Evolutionary conservation across 768 basidiomycete species (phyloP).

Genomic region (Leccinum broughii): DNA sequence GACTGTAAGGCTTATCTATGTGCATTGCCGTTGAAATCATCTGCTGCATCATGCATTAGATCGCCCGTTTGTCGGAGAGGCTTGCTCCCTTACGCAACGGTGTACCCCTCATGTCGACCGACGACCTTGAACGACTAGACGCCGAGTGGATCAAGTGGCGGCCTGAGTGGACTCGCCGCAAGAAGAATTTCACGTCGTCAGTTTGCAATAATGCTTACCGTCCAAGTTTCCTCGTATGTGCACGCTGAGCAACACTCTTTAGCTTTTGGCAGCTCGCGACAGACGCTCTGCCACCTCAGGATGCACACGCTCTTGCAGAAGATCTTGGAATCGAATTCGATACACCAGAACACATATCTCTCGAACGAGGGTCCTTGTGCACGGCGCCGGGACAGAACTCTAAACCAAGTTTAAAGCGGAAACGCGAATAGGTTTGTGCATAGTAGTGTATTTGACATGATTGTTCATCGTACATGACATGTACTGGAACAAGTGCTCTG

Average conservation of each 20-base stretch:
- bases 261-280: constrained; percentile 78
- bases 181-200: constrained; percentile 59
- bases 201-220: constrained; percentile 15
- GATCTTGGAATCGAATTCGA: constrained; percentile 82
- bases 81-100: constrained; percentile 70
- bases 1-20: constrained; percentile 44
- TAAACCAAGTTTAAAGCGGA: constrained; percentile 49
- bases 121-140: constrained; percentile 69
- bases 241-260: constrained; percentile 9
- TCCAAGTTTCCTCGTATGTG: neutral
- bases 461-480: neutral
- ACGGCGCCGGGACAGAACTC: constrained; percentile 27
- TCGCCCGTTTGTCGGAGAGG: constrained; percentile 46
- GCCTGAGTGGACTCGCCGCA: constrained; percentile 74
- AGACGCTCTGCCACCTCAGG: constrained; percentile 66
- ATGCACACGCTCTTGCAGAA: constrained; percentile 65
- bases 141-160: constrained; percentile 79
- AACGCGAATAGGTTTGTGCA: constrained; percentile 36
- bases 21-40: constrained; percentile 13
- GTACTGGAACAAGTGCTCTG: neutral
- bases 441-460: neutral
- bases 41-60: constrained; percentile 42
- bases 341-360: constrained; percentile 60
- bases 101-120: constrained; percentile 60
- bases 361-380: constrained; percentile 69